Conservation (phyloP, 176 grass and related monocot genomes). For the Zea mays region Zm-B73-REFERENCE-NAM-5.0 NC_050104.1:128109501-128110000, state of each 20-base stretch:
- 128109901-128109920: slow-evolving; percentile 16
- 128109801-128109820: slow-evolving; percentile 93
- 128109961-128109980: slow-evolving; percentile 58
- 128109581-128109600: slow-evolving; percentile 9
- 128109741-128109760: slow-evolving; percentile 79
- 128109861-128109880: slow-evolving; percentile 90
- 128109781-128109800: slow-evolving; percentile 92
- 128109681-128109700: slow-evolving; percentile 76
- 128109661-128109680: slow-evolving; percentile 55
- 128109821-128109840: slow-evolving; percentile 86
- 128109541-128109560: slow-evolving; percentile 12
- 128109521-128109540: not conserved
- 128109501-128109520: not conserved
- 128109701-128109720: slow-evolving; percentile 66
- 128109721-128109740: slow-evolving; percentile 53
- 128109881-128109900: slow-evolving; percentile 55
- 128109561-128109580: slow-evolving; percentile 6
- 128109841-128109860: slow-evolving; percentile 86
- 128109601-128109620: slow-evolving; percentile 11
- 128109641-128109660: slow-evolving; percentile 17
- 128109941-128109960: slow-evolving; percentile 17
- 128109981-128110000: slow-evolving; percentile 94
- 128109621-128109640: not conserved
- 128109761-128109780: slow-evolving; percentile 97
- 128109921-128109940: slow-evolving; percentile 22